phyloP scores from a whole-genome alignment of 805 yeast species.

The Cyberlindnera maritima region DNA sequence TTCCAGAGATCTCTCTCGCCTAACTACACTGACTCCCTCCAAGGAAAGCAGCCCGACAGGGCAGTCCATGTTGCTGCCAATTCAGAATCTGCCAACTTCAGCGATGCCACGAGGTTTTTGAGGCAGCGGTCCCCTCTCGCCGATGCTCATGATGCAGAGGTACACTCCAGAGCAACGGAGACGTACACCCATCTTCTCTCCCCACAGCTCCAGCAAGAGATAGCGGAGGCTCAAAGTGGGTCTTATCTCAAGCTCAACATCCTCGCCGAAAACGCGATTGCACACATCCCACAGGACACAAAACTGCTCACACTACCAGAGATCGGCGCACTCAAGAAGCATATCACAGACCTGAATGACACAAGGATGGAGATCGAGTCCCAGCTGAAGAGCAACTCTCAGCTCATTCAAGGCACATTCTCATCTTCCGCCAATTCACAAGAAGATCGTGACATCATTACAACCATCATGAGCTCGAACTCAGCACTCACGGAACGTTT shows the following conservation, averaged over 20 bases:
- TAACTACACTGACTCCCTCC: conserved; percentile 4
- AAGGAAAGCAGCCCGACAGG: conserved; percentile 2
- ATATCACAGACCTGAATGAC: conserved; percentile 8
- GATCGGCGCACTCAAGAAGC: conserved; percentile 6
- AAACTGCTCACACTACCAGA: conserved; percentile 17
- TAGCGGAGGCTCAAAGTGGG: conserved; percentile 10
- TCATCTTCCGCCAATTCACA: not conserved
- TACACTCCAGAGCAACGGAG: conserved; percentile 5
- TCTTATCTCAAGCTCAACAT: conserved; percentile 21
- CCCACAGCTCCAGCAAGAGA: conserved; percentile 15
- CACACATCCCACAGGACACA: conserved; percentile 11
- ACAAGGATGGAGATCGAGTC: conserved; percentile 16
- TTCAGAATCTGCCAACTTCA: conserved; percentile 8
- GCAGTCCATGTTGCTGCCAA: conserved; percentile 8
- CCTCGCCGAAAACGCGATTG: conserved; percentile 22
- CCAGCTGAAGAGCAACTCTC: conserved; percentile 17
- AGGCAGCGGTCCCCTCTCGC: conserved; percentile 4
- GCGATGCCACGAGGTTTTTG: conserved; percentile 16
- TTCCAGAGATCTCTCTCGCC: conserved; percentile 20
- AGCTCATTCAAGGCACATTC: conserved; percentile 9
- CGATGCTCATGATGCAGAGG: conserved; percentile 5
- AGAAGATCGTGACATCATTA: conserved; percentile 2
- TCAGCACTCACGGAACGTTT: conserved; percentile 11
- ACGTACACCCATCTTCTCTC: conserved; percentile 9
- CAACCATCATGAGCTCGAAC: conserved; percentile 15